A percentile compares a stretch with the other conserved stretches of the same genome.
Conservation (phyloP, 371 early-diverging fungal genomes). For the Mortierella sp. region DNA sequence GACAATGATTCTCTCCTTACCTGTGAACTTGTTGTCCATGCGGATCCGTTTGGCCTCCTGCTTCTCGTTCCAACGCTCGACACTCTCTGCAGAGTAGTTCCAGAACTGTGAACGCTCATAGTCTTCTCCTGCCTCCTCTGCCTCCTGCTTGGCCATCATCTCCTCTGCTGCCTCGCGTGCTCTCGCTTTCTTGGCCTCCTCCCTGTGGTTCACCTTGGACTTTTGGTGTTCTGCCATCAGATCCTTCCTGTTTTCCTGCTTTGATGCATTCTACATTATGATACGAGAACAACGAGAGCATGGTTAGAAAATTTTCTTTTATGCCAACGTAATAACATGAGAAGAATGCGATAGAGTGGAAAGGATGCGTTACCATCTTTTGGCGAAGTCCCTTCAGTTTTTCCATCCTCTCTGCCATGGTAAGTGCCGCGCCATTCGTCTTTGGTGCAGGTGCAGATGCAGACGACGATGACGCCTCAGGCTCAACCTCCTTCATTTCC, state of each 20-base stretch:
- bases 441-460: background rate
- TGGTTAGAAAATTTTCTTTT: no score
- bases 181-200: slow-evolving; percentile 74
- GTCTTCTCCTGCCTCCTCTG: slow-evolving; percentile 82
- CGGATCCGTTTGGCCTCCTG: slow-evolving; percentile 74
- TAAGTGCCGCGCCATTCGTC: slow-evolving; percentile 12
- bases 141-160: slow-evolving; percentile 67
- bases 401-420: slow-evolving; percentile 63
- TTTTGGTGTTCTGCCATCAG: slow-evolving; percentile 85
- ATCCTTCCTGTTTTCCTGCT: slow-evolving; percentile 83
- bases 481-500: slow-evolving; percentile 18
- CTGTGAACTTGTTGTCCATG: slow-evolving; percentile 87
- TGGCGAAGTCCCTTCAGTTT: slow-evolving; percentile 68
- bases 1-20: slow-evolving; percentile 46
- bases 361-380: slow-evolving; percentile 61
- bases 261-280: slow-evolving; percentile 66
- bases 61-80: slow-evolving; percentile 90
- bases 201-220: slow-evolving; percentile 77
- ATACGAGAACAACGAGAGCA: background rate
- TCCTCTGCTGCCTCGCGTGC: slow-evolving; percentile 84
- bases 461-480: background rate
- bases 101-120: slow-evolving; percentile 86
- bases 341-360: background rate
- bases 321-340: background rate
- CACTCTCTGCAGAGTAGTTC: slow-evolving; percentile 90